phyloP scores from a whole-genome alignment of 2,329 filamentous ascomycete species.

The Talaromyces albobiverticillius region DNA sequence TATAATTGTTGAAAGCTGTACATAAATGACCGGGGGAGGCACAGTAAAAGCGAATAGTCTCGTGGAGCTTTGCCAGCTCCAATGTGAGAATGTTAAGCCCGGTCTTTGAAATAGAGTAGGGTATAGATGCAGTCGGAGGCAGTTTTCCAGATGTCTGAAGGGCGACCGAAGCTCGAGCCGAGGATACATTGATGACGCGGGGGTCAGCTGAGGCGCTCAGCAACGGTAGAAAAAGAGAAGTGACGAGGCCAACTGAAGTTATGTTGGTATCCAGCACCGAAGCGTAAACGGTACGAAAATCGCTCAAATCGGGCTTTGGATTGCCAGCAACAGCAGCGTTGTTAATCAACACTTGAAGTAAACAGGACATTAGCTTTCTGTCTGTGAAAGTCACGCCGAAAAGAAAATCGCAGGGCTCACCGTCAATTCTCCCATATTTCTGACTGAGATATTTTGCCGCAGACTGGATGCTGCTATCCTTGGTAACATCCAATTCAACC shows the following conservation, averaged over 20 bases:
- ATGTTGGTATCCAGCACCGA: not conserved
- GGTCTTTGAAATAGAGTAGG: not conserved
- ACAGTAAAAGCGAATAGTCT: not conserved
- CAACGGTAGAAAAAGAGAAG: not conserved
- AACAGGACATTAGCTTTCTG: not conserved
- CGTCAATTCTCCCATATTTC: not conserved
- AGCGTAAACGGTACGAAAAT: not conserved
- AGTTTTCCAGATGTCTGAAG: not conserved
- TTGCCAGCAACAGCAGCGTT: not conserved
- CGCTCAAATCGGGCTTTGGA: not conserved
- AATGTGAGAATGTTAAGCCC: not conserved
- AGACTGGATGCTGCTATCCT: not conserved
- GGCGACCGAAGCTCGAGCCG: not conserved
- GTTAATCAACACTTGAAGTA: not conserved
- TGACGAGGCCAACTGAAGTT: not conserved
- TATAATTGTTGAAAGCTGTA: not conserved
- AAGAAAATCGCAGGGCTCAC: not conserved
- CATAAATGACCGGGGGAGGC: not conserved
- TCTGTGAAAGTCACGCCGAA: too few relatives aligned
- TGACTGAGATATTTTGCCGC: not conserved
- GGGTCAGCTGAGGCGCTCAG: not conserved
- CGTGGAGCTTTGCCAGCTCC: not conserved
- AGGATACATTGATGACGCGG: constrained; percentile 1
- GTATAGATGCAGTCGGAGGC: not conserved
- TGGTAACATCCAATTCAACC: not conserved